Conservation (phyloP, 1,284 basidiomycete species). For the Austroboletus rostrupii region DNA sequence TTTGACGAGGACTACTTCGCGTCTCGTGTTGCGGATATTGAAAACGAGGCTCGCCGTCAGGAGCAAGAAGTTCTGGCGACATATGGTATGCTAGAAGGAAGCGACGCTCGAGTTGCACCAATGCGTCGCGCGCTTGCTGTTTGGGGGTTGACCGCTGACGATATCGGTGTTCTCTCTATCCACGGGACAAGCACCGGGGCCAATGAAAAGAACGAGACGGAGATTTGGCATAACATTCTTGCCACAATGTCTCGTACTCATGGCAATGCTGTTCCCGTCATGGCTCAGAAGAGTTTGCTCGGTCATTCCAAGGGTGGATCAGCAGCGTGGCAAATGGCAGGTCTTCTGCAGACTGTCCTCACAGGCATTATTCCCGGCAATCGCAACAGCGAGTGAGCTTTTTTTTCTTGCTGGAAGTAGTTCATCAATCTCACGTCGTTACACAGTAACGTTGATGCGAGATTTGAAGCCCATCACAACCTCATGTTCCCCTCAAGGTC, state of each 20-base stretch:
- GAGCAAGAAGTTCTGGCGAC: constrained; percentile 87
- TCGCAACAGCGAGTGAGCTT: constrained; percentile 83
- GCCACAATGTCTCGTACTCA: constrained; percentile 81
- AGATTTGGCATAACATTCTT: constrained; percentile 95
- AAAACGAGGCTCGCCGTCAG: constrained; percentile 84
- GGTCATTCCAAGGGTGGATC: constrained; percentile 97
- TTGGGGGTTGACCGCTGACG: constrained; percentile 92
- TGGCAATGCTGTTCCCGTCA: constrained; percentile 93
- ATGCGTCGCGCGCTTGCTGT: constrained; percentile 93
- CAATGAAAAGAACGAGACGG: constrained; percentile 98
- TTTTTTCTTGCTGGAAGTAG: constrained; percentile 18
- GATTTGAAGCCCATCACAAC: constrained; percentile 86
- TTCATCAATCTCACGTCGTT: not conserved
- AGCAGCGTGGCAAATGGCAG: constrained; percentile 96
- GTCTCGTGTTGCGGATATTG: constrained; percentile 75
- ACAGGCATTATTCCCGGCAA: constrained; percentile 95
- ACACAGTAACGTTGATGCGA: constrained; percentile 84
- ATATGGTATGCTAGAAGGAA: constrained; percentile 93
- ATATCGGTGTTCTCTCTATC: constrained; percentile 85
- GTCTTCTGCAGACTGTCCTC: constrained; percentile 83
- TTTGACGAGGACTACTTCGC: constrained; percentile 70
- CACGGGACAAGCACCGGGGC: constrained; percentile 96
- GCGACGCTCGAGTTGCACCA: constrained; percentile 82
- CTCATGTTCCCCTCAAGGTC: constrained; percentile 97
- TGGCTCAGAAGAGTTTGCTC: constrained; percentile 95